Conservation (phyloP, 73 alveolate genomes). For the Blepharisma stoltei region DNA sequence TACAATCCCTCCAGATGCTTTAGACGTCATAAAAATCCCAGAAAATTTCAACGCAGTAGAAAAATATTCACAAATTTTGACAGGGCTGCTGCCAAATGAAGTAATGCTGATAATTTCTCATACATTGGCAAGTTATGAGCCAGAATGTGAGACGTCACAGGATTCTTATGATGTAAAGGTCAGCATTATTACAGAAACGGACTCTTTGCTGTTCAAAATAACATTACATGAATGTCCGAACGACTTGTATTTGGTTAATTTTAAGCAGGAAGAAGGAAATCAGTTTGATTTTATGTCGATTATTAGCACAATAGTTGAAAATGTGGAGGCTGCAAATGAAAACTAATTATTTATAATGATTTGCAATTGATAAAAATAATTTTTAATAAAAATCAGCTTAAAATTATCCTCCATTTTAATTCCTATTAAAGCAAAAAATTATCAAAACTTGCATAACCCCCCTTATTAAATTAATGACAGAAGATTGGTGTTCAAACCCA, state of each 20-base stretch:
- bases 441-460: too few species aligned
- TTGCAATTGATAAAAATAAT: too few species aligned
- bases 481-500: too few species aligned
- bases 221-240: neutral
- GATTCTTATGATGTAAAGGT: neutral
- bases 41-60: neutral
- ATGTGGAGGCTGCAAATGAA: neutral
- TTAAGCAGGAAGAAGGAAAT: neutral
- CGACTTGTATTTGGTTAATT: neutral
- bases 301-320: neutral
- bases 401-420: too few species aligned
- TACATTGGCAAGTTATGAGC: neutral
- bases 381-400: too few species aligned
- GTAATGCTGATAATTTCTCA: neutral
- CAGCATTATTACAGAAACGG: neutral
- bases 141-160: neutral
- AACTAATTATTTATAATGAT: neutral
- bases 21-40: neutral
- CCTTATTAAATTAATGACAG: too few species aligned
- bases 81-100: neutral
- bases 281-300: neutral
- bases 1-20: neutral
- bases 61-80: neutral
- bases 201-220: neutral
- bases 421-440: too few species aligned